A percentile compares a stretch with the other conserved stretches of the same genome.
Conservation (phyloP, 2,329 filamentous ascomycete species). For the Laburnicola sp. region DNA sequence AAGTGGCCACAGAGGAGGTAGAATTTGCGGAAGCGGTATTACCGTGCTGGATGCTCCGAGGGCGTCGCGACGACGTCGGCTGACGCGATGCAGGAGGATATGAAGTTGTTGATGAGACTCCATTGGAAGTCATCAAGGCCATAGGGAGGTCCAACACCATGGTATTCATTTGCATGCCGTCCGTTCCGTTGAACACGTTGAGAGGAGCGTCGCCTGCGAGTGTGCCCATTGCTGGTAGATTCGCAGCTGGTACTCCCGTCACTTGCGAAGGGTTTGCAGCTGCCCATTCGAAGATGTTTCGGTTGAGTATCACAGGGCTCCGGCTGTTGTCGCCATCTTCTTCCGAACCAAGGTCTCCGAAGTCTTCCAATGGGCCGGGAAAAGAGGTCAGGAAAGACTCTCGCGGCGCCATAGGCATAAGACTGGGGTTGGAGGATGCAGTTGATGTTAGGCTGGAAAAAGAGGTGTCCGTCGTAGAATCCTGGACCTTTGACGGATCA, state of each 20-base stretch:
- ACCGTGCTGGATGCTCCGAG: not conserved
- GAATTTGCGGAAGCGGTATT: not conserved
- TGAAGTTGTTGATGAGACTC: slow-evolving; percentile 1
- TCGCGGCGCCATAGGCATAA: slow-evolving; percentile 13
- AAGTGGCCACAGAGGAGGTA: not conserved
- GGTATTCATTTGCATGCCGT: slow-evolving; percentile 35
- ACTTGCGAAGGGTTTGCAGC: slow-evolving; percentile 35
- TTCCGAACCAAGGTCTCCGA: slow-evolving; percentile 22
- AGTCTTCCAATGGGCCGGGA: slow-evolving; percentile 23
- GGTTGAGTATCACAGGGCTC: slow-evolving; percentile 41
- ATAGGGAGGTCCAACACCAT: slow-evolving; percentile 32
- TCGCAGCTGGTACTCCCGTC: not conserved
- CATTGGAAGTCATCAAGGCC: slow-evolving; percentile 13
- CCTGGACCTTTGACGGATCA: not conserved
- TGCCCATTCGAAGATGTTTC: slow-evolving; percentile 46
- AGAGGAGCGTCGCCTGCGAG: slow-evolving; percentile 10
- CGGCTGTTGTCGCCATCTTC: slow-evolving; percentile 27
- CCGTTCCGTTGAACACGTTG: slow-evolving; percentile 20
- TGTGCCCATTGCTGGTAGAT: not conserved
- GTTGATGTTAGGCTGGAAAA: slow-evolving; percentile 1
- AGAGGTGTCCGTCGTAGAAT: not conserved
- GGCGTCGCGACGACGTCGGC: not conserved
- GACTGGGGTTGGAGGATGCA: slow-evolving; percentile 9
- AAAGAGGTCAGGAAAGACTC: slow-evolving; percentile 24
- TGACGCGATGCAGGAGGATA: slow-evolving; percentile 6